Evolutionary conservation across 2,329 filamentous ascomycete genomes (phyloP), one percentile per base, ranked within the genome.

Genomic region (Aspergillus sp.): DNA sequence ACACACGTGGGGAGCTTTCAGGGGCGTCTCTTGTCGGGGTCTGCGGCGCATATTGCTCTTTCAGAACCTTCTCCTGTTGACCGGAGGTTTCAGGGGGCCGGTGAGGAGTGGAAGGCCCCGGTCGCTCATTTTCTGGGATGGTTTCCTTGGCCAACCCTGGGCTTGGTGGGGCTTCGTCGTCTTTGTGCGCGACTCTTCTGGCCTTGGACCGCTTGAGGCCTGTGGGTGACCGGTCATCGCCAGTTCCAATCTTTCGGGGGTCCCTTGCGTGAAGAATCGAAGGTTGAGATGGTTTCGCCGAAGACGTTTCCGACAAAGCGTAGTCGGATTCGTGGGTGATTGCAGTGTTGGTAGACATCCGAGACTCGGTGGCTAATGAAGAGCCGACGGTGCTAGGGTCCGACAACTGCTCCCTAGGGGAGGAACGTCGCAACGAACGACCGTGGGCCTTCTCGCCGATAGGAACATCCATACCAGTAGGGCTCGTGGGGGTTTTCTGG

Each of bases 401-500:
- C 24, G 72, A 73, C 26, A 65, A 67, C 16, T 68, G 65, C 29
- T 71, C 71, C 47, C 70, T 70, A 16, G 65, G 66, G 20, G 64
- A 60, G 45, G 72, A 74, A 50, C 71, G 71, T 56, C 71, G 69
- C 77, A 80, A 83, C 59, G 75, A 74, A 60, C 78, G 80, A 4
- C 81, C 80, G 14, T 74, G 73, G n/a, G 77, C 70, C 54, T 78
- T 80, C 71, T 87, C 86, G 24, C 86, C 86, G 65, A 88, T 85
- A 9, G 86, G 86, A 42, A 88, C 78, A 57, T 87, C 83, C 58
- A 87, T 77, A 63, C 85, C 82, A 58, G 78, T 80, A 4, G 82
- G 78, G 61, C 78, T 82, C 26, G 80, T 78, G 39, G 76, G 79
- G 47, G 74, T 68, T 59, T 75, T 79, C 60, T 78, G 63, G 55